Evolutionary conservation across 306 rosid species (phyloP).

Genomic region (Hylodesmum podocarpum): DNA sequence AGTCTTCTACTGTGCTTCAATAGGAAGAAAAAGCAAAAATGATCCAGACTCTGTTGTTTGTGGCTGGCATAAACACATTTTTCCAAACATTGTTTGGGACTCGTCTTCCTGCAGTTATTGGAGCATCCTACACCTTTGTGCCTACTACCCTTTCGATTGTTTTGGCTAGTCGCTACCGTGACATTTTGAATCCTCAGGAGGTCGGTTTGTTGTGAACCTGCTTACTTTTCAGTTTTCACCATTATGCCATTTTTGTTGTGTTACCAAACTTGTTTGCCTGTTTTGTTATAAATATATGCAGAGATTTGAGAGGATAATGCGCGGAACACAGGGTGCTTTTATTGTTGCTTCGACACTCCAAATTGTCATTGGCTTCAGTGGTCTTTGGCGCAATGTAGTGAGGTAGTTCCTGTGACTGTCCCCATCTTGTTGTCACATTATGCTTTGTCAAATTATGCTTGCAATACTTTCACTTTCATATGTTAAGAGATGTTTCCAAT

Average conservation of each 20-base stretch:
- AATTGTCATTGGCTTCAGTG: constrained; percentile 95
- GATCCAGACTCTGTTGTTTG: constrained; percentile 81
- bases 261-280: constrained; percentile 5
- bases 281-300: constrained; percentile 37
- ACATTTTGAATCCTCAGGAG: constrained; percentile 69
- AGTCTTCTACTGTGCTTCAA: constrained; percentile 21
- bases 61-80: constrained; percentile 88
- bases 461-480: neutral
- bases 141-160: constrained; percentile 92
- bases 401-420: constrained; percentile 45
- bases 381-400: constrained; percentile 93
- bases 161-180: constrained; percentile 80
- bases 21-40: constrained; percentile 94
- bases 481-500: neutral
- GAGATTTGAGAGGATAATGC: constrained; percentile 91
- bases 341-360: constrained; percentile 88
- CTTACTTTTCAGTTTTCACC: neutral
- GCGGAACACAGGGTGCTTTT: constrained; percentile 94
- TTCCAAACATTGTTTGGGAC: constrained; percentile 81
- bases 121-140: constrained; percentile 85
- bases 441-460: neutral
- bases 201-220: constrained; percentile 39
- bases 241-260: neutral
- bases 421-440: neutral
- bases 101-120: constrained; percentile 89